Base-by-base conservation (phyloP, 441 rosid genomes). In the Brassica balearica region DNA sequence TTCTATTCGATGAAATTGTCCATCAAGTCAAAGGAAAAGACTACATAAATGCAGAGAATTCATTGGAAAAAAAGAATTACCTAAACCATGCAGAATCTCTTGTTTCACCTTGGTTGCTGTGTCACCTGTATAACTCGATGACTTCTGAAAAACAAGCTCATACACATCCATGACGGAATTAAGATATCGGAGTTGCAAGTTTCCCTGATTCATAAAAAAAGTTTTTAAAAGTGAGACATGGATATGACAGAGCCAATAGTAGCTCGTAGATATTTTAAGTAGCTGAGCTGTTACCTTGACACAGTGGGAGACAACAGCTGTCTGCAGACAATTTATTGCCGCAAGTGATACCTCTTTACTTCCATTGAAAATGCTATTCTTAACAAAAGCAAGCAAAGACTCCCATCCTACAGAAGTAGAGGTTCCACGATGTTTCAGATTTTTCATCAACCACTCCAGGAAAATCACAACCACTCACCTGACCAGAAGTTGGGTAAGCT, bases 311-410 rank as follows among this genome's bases (percentile, higher is more conserved):
- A 90, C 77, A 80, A 91, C 86, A 61, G 99, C 87, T 67, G 95
- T 92, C 81, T 92, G 98, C 51, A 96, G 81, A 86, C 99, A 92
- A 78, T 83, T 91, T 87, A 94, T 82, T 55, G 96, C 98, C 67
- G 98, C 99, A 81, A 96, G 87, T 71, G 98, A 85, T 80, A 96
- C 97, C 82, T 96, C 99, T 86, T 91, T 96, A 78, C 98, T 94
- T 56, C 98, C 96, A 85, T 87, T 91, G 76, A 91, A 84, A 77
- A 86, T 87, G 86, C 97, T 92, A 83, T 88, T 87, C 84, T 86
- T 92, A 68, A 89, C 91, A 78, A 92, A 83, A 82, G 81, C 83
- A 82, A 94, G 92, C 86, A 94, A 84, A 61, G 97, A 88, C 73
- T 94, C 98, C 99, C 99, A 94, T 80, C 98, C 98, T 96, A 89